phyloP scores from a whole-genome alignment of 176 grass and related monocot species.

The Oryza glumipatula region DNA sequence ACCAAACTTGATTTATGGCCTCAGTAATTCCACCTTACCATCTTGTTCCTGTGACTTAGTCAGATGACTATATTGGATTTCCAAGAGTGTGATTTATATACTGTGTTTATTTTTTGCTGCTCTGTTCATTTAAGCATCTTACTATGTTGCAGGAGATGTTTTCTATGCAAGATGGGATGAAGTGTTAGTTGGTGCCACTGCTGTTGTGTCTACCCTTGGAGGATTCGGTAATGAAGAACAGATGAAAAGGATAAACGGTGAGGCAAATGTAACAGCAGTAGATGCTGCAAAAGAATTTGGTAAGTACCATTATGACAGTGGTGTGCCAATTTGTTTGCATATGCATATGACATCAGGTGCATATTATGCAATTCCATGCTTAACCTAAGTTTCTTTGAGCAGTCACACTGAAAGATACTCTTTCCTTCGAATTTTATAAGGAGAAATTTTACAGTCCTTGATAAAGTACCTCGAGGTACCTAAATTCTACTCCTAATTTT shows the following conservation, averaged over 20 bases:
- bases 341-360: neutral
- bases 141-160: constrained; percentile 69
- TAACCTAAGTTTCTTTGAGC: neutral
- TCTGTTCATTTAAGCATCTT: constrained; percentile 29
- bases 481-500: too few species aligned
- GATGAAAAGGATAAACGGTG: constrained; percentile 96
- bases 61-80: constrained; percentile 5
- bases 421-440: neutral
- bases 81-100: constrained; percentile 8
- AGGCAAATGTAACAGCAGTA: constrained; percentile 82
- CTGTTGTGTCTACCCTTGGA: constrained; percentile 91
- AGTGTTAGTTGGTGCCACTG: constrained; percentile 73
- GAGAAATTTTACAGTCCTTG: too few species aligned
- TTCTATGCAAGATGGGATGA: constrained; percentile 94
- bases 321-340: constrained; percentile 19
- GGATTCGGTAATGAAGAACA: constrained; percentile 97
- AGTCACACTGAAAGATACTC: neutral
- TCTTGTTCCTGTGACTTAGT: neutral
- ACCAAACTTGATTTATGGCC: constrained; percentile 2
- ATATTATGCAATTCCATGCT: constrained; percentile 5
- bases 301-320: constrained; percentile 36
- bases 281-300: constrained; percentile 82
- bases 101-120: constrained; percentile 6
- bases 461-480: too few species aligned
- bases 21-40: neutral